Evolutionary conservation across 2,329 filamentous ascomycete species (phyloP).

Genomic region (Sporothrix schenckii): DNA sequence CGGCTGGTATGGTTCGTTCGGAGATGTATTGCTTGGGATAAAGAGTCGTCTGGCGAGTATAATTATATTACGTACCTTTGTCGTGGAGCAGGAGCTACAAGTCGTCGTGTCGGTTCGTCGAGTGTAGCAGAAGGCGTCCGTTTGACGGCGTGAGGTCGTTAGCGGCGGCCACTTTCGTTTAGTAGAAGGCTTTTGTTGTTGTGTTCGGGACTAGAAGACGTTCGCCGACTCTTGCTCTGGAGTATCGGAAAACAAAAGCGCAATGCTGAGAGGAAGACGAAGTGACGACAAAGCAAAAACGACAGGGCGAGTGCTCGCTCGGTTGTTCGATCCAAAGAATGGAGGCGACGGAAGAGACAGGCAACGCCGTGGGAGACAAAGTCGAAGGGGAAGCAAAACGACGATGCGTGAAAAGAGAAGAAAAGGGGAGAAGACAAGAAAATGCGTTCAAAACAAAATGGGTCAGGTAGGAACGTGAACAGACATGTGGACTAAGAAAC

Average conservation of each 20-base stretch:
- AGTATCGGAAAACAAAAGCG: conserved; percentile 15
- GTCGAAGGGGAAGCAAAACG: not conserved
- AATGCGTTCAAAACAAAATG: conserved; percentile 3
- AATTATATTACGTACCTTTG: conserved; percentile 18
- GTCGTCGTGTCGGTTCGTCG: not conserved
- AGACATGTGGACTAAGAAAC: conserved; percentile 20
- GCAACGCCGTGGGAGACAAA: conserved; percentile 7
- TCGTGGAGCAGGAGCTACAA: not conserved
- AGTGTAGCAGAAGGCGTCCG: conserved; percentile 2
- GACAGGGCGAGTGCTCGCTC: conserved; percentile 2
- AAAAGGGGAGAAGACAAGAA: conserved; percentile 8
- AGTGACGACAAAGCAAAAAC: not conserved
- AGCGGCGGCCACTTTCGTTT: conserved; percentile 18
- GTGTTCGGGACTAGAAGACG: not conserved
- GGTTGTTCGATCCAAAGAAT: not conserved
- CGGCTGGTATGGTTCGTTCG: not conserved
- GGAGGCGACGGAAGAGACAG: not conserved
- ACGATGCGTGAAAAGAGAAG: conserved; percentile 16
- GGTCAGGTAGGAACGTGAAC: conserved; percentile 18
- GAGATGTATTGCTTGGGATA: conserved; percentile 1
- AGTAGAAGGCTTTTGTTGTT: not conserved
- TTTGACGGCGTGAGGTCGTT: conserved; percentile 21
- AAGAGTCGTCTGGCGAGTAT: conserved; percentile 5
- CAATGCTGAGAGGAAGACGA: conserved; percentile 14
- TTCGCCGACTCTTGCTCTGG: conserved; percentile 17